Base-by-base conservation (phyloP, 257 asterid species). In the Schizonepeta tenuifolia region DNA sequence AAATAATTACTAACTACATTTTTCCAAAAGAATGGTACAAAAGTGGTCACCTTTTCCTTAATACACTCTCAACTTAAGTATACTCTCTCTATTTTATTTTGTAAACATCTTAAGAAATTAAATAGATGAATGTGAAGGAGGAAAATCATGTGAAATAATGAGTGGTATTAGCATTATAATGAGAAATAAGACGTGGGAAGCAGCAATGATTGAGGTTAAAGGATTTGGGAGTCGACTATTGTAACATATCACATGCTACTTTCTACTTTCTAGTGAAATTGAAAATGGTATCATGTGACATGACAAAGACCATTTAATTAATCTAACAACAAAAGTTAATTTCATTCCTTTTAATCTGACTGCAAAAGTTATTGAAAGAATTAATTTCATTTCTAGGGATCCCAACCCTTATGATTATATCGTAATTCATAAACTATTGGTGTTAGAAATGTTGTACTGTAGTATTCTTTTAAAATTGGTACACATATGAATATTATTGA, bases 171-270 rank as follows among this genome's bases (percentile, higher is more conserved):
- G 54, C 55, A 57, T 56, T 33, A 80, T 68, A 50, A 47, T 65
- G 75, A 83, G 57, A 74, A 58, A 53, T 69, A 18, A 74, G 80
- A 73, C 88, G 83, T 84, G 88, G 83, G 88, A 67, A 67, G 74
- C 84, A 81, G 69, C 77, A 46, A 84, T 84, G 46, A 84, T 81
- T 78, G 54, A 65, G 55, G 28, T 44, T 58, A 69, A 38, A 41
- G 71, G 24, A 15, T 41, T 41, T 67, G 64, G 60, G 46, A 51
- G 50, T 43, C 41, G 43, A 46, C 24, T n/a, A 49, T 75, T 40
- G 41, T 28, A 63, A 35, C 75, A 53, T 31, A 40, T 54, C 72
- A 59, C 74, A 59, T 66, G 61, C 44, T 24, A 21, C 35, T 57
- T 70, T 47, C 44, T 24, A 21, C 35, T 57, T 70, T 47, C 4